Percentiles rank a stretch among this genome's conserved stretches.
Conservation (phyloP, 257 asterid species). For the Linaria vulgaris region DNA sequence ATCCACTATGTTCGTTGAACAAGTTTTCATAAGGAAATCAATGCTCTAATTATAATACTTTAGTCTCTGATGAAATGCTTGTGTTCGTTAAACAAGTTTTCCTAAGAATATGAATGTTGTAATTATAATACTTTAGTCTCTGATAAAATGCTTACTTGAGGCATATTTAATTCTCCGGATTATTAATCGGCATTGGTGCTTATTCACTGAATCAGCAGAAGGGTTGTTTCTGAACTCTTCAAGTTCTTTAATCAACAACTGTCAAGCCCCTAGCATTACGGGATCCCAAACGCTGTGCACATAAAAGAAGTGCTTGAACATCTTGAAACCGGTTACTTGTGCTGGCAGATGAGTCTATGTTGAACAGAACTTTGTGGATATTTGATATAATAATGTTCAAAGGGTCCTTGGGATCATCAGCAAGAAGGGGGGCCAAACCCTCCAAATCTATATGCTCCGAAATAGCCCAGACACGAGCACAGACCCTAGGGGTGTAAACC, state of each 20-base stretch:
- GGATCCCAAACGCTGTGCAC: constrained; percentile 87
- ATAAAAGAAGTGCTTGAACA: constrained; percentile 86
- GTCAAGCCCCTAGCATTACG: constrained; percentile 86
- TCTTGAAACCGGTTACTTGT: constrained; percentile 78
- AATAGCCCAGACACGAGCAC: constrained; percentile 82
- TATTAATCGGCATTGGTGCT: constrained; percentile 81
- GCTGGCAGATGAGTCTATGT: constrained; percentile 65
- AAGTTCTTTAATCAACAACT: constrained; percentile 73
- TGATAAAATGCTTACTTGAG: constrained; percentile 49
- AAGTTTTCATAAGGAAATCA: background rate
- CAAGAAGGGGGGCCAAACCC: constrained; percentile 83
- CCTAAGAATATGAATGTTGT: constrained; percentile 6
- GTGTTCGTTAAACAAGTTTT: no score
- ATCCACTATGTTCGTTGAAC: background rate
- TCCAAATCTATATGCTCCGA: constrained; percentile 84
- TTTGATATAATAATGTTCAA: constrained; percentile 65
- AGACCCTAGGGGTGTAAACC: constrained; percentile 79
- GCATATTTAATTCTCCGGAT: constrained; percentile 77
- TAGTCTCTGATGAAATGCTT: no score
- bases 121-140: constrained; percentile 9
- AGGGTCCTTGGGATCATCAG: constrained; percentile 88
- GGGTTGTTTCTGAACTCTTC: constrained; percentile 74
- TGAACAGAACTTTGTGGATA: constrained; percentile 72
- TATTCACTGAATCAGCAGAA: constrained; percentile 85
- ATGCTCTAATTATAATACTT: constrained; percentile 2